These are phyloP conservation scores for Amylostereum chailletii DNA, from an alignment of 1,284 basidiomycete genomes.

Conservation along the genomic window DNA sequence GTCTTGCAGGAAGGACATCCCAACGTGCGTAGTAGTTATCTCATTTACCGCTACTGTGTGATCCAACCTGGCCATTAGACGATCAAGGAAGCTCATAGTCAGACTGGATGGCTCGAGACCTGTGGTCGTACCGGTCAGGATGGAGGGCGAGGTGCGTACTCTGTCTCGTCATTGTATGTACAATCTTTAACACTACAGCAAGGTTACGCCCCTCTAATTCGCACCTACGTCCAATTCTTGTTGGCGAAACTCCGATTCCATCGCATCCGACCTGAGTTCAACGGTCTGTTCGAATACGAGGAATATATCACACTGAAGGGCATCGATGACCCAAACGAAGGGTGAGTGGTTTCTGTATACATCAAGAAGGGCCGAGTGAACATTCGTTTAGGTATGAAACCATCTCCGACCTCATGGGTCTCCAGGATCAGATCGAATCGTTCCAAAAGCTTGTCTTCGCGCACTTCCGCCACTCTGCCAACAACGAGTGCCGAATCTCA, in stretches of 20 bases:
- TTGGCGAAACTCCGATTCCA: constrained; percentile 94
- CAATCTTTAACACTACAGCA: constrained; percentile 3
- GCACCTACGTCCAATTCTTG: constrained; percentile 90
- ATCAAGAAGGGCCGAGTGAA: constrained; percentile 3
- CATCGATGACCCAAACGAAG: constrained; percentile 96
- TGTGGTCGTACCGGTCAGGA: constrained; percentile 84
- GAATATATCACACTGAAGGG: constrained; percentile 94
- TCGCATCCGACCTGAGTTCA: constrained; percentile 88
- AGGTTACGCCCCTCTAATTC: constrained; percentile 90
- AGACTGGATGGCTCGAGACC: constrained; percentile 94
- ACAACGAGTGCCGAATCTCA: constrained; percentile 94
- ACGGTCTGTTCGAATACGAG: constrained; percentile 94
- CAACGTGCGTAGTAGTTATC: constrained; percentile 45
- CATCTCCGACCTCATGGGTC: constrained; percentile 89
- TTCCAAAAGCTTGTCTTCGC: constrained; percentile 96
- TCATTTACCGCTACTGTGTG: background rate
- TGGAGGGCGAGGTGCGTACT: constrained; percentile 58
- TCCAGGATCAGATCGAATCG: constrained; percentile 95
- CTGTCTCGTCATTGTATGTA: constrained; percentile 1
- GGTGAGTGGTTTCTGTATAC: constrained; percentile 41
- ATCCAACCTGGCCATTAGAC: constrained; percentile 41
- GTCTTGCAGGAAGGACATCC: constrained; percentile 94
- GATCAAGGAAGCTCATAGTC: constrained; percentile 91
- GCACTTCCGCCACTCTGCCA: constrained; percentile 82
- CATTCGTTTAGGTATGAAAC: constrained; percentile 76